Conservation (phyloP, 768 basidiomycete species). For the Sistotremastrum suecicum region DNA sequence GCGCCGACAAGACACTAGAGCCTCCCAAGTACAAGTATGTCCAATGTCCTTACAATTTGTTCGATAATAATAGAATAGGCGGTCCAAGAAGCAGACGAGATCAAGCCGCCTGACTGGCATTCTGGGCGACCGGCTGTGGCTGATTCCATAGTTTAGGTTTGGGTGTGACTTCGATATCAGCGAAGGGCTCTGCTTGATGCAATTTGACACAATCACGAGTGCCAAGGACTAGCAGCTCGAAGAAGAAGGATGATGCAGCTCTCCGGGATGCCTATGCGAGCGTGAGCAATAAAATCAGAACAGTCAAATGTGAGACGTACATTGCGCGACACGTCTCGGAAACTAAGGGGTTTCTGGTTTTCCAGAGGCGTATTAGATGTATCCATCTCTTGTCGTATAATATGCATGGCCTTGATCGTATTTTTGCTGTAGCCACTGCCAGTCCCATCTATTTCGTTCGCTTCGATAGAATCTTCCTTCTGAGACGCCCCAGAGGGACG, state of each 20-base stretch:
- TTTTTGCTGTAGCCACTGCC: constrained; percentile 78
- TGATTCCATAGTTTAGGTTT: constrained; percentile 67
- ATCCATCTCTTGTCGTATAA: constrained; percentile 62
- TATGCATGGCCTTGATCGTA: constrained; percentile 67
- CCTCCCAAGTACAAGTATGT: too few relatives aligned
- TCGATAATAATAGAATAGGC: constrained; percentile 20
- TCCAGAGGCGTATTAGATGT: constrained; percentile 28
- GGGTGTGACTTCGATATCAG: constrained; percentile 70
- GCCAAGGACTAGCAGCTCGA: constrained; percentile 87
- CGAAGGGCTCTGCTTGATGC: constrained; percentile 58
- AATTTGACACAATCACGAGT: constrained; percentile 86
- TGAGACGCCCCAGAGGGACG: constrained; percentile 37
- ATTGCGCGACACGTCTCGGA: constrained; percentile 66
- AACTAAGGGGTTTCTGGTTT: constrained; percentile 56
- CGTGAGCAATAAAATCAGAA: background rate
- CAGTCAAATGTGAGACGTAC: constrained; percentile 21
- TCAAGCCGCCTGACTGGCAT: constrained; percentile 33
- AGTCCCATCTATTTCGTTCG: constrained; percentile 31
- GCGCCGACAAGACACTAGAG: too few relatives aligned
- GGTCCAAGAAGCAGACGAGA: constrained; percentile 26
- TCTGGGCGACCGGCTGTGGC: constrained; percentile 18
- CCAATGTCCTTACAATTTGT: too few relatives aligned
- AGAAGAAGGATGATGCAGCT: constrained; percentile 94
- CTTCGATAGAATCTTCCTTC: constrained; percentile 21
- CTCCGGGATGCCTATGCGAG: constrained; percentile 62